Evolutionary conservation across 495 filamentous ascomycete species (phyloP).

Genomic region (Penicillium manginii): DNA sequence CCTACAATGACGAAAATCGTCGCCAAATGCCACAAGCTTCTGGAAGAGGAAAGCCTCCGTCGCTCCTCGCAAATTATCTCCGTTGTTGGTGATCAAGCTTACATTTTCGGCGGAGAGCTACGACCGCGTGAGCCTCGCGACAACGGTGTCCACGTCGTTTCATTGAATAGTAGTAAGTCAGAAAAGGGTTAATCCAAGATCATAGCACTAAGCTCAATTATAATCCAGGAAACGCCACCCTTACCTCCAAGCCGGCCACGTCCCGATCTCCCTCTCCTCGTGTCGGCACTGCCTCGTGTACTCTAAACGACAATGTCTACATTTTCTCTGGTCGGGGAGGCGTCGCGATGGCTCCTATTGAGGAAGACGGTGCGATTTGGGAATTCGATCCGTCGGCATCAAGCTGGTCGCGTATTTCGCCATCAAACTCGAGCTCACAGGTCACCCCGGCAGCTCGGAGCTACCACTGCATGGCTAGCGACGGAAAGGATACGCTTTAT

Average conservation of each 20-base stretch:
- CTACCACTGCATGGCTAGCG: constrained; percentile 50
- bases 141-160: constrained; percentile 70
- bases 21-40: constrained; percentile 14
- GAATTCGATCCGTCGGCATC: constrained; percentile 38
- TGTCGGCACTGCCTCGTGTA: constrained; percentile 52
- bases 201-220: neutral
- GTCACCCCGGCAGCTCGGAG: constrained; percentile 45
- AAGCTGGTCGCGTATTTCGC: constrained; percentile 35
- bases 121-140: constrained; percentile 57
- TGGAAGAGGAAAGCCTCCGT: constrained; percentile 49
- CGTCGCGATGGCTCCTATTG: constrained; percentile 53
- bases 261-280: constrained; percentile 42
- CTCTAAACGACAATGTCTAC: constrained; percentile 51
- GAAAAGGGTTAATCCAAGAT: neutral
- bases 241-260: constrained; percentile 15
- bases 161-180: constrained; percentile 38
- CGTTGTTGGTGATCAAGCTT: constrained; percentile 66
- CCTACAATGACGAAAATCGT: neutral
- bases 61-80: constrained; percentile 73
- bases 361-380: constrained; percentile 57
- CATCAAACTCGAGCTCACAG: constrained; percentile 10
- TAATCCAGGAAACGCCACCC: neutral
- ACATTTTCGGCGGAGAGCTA: constrained; percentile 48
- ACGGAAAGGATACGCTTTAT: constrained; percentile 61
- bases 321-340: constrained; percentile 62